Evolutionary conservation across 2,329 filamentous ascomycete species (phyloP).

Genomic region (Epicoccum nigrum): DNA sequence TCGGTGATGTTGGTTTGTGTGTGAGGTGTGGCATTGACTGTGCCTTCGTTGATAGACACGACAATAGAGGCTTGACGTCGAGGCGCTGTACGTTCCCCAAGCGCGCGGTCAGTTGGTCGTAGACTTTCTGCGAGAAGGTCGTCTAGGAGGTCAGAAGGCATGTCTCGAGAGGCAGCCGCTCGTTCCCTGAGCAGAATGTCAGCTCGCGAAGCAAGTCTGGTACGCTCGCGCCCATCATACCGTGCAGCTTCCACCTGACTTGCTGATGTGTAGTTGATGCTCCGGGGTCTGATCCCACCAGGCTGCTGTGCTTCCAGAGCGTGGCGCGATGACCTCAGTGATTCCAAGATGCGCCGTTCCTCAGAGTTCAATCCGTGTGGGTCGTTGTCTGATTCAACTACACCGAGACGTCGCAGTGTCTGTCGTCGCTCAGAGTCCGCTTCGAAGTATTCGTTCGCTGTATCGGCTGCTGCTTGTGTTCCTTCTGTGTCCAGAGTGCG

Average conservation of each 20-base stretch:
- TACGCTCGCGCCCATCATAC: constrained; percentile 22
- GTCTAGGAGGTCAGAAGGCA: constrained; percentile 14
- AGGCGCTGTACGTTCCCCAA: constrained; percentile 35
- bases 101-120: constrained; percentile 23
- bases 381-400: constrained; percentile 52
- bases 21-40: constrained; percentile 27
- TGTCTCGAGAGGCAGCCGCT: constrained; percentile 21
- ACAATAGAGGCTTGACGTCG: constrained; percentile 51
- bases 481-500: constrained; percentile 48
- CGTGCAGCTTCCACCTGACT: constrained; percentile 30
- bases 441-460: constrained; percentile 53
- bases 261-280: constrained; percentile 52
- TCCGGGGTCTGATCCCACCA: constrained; percentile 45
- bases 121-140: constrained; percentile 32
- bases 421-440: constrained; percentile 43
- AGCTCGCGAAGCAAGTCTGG: constrained; percentile 5
- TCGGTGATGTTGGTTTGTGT: constrained; percentile 38
- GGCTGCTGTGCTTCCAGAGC: constrained; percentile 50
- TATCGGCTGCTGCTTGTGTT: constrained; percentile 45
- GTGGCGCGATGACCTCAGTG: constrained; percentile 52
- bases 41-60: constrained; percentile 41
- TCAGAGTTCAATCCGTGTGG: constrained; percentile 53
- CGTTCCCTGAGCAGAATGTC: constrained; percentile 25
- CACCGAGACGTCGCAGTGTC: constrained; percentile 43
- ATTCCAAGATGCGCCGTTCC: constrained; percentile 55